Evolutionary conservation across 495 filamentous ascomycete species (phyloP).

Genomic region (Sordaria brevicollis): DNA sequence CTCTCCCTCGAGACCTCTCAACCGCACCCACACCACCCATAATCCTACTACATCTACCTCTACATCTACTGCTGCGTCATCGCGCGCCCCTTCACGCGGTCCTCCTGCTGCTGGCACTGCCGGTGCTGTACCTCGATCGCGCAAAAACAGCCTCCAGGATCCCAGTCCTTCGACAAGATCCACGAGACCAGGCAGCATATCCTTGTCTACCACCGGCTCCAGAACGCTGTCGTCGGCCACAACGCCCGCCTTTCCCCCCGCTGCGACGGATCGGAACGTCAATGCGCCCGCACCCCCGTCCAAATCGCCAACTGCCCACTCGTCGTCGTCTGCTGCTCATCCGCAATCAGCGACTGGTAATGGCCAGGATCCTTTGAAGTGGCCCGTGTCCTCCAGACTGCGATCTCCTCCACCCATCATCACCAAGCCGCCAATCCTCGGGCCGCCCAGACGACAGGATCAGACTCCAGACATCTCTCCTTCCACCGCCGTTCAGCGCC

Average conservation of each 20-base stretch:
- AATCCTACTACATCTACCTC: no score
- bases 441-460: slow-evolving; percentile 35
- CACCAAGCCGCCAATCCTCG: slow-evolving; percentile 25
- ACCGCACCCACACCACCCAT: not conserved
- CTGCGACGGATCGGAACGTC: slow-evolving; percentile 45
- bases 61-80: not conserved
- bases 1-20: slow-evolving; percentile 33
- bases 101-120: not conserved
- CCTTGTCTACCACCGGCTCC: slow-evolving; percentile 48
- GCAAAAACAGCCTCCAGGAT: slow-evolving; percentile 60
- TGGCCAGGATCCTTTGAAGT: slow-evolving; percentile 35
- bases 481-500: not conserved
- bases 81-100: not conserved
- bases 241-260: slow-evolving; percentile 47
- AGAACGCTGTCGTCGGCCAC: slow-evolving; percentile 54
- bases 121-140: slow-evolving; percentile 30
- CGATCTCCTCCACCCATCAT: slow-evolving; percentile 56
- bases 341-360: slow-evolving; percentile 46
- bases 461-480: slow-evolving; percentile 19
- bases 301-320: slow-evolving; percentile 37
- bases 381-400: slow-evolving; percentile 56
- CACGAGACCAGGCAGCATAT: slow-evolving; percentile 39
- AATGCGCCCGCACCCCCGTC: slow-evolving; percentile 48
- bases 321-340: slow-evolving; percentile 2
- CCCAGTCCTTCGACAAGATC: slow-evolving; percentile 55